Conservation (phyloP, 129 eudicot species). For the Flaveria robusta region DNA sequence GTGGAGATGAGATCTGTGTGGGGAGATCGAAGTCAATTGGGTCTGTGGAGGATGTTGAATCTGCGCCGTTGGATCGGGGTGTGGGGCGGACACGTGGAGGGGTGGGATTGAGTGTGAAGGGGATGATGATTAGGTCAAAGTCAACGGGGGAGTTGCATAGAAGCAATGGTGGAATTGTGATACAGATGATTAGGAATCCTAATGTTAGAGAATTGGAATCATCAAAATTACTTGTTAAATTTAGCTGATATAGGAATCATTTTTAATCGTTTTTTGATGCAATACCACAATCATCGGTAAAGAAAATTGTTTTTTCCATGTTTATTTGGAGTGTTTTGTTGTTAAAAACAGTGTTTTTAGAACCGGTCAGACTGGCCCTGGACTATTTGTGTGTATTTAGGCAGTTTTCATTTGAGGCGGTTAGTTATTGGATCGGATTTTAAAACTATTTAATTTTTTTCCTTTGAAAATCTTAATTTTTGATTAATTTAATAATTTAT, state of each 20-base stretch:
- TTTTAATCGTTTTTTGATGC: not conserved
- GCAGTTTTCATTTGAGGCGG: too few relatives aligned
- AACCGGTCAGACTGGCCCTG: too few relatives aligned
- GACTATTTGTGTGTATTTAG: too few relatives aligned
- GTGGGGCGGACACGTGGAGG: conserved; percentile 31
- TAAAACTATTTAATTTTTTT: too few relatives aligned
- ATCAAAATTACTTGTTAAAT: conserved; percentile 60
- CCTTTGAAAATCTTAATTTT: too few relatives aligned
- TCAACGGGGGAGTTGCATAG: conserved; percentile 64
- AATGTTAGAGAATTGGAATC: conserved; percentile 52
- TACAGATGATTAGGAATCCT: conserved; percentile 45
- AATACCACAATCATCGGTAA: not conserved
- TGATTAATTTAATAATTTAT: too few relatives aligned
- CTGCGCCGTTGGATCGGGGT: conserved; percentile 43
- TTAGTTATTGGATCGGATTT: too few relatives aligned
- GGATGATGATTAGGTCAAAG: conserved; percentile 70
- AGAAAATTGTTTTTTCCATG: not conserved
- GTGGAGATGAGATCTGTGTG: not conserved
- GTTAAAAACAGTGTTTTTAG: too few relatives aligned
- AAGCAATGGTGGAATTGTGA: conserved; percentile 31
- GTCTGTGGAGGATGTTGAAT: conserved; percentile 42
- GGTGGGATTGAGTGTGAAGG: conserved; percentile 40
- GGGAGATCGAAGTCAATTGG: conserved; percentile 70
- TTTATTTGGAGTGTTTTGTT: not conserved
- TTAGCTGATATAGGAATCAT: not conserved